Evolutionary conservation across 2,329 filamentous ascomycete species (phyloP), one percentile per base, ranked within the genome.

Genomic region (Alternaria dauci): DNA sequence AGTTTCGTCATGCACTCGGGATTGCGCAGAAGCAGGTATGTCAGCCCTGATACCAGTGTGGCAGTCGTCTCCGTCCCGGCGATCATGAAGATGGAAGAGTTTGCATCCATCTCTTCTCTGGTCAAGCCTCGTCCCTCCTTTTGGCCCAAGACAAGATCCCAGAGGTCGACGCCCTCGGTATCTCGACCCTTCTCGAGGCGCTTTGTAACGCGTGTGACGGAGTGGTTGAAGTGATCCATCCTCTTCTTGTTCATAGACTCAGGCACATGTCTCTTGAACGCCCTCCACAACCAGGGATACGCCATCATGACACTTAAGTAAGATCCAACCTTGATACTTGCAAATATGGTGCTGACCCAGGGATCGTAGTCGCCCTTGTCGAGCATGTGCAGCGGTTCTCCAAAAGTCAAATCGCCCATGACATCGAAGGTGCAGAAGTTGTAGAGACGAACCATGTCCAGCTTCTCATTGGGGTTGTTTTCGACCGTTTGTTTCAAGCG

Each of bases 11-110:
- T 65, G 8, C 56, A 64, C 1, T 61, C 62, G 1, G 73, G 64
- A 20, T 79, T 73, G 26, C 61, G 70, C 7, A 80, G 61, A 0
- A 81, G 68, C 14, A 73, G 55, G 55, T 70, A 82, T 0, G 76
- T 79, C 8, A 78, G 50, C 5, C 79, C 81, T 8, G 73, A 75
- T 1, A 83, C 67, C 8, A 79, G 52, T 0, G 77, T 81, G 0
- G 81, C 81, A 0, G 80, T 80, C 0, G 82, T 83, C 55, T 84
- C 81, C 20, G 78, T 79, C 2, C 81, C 82, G 2, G 81, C 82
- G 7, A 80, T 53, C 65, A 83, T 81, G 36, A 83, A 72, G 0
- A 80, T 28, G 2, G 65, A 61, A 0, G 75, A 68, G 52, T 80
- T 81, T 0, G 74, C 59, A 20, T 81, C 71, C 70, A 83, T 80